Evolutionary conservation across 2,329 filamentous ascomycete genomes (phyloP), one percentile per base, ranked within the genome.

Genomic region (Ascochyta lentis): DNA sequence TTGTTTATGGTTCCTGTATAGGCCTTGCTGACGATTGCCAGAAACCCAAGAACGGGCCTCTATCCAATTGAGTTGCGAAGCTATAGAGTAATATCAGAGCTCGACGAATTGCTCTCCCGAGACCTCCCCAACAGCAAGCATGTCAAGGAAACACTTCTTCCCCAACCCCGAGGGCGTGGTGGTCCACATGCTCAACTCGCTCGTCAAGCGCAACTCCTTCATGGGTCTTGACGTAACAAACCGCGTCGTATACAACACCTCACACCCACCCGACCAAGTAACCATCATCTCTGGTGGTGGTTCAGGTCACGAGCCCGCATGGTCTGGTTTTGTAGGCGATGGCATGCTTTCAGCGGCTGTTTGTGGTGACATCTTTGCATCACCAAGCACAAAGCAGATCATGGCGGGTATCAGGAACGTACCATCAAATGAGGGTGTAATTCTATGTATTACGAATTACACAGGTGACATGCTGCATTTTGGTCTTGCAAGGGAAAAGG

Each of bases 81-180:
- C 33, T 6, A 16, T 23, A 26, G 10, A 13, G 7, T 29, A 19
- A 15, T 22, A 33, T 24, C 24, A 8, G 4, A 23, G 19, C 35
- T n/a, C 22, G 22, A 27, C 13, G 16, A 31, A 7, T n/a, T 3
- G 19, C 13, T 24, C 16, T 12, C 8, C 16, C 6, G 12, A 7
- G 13, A 16, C 8, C n/a, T 29, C 6, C 13, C 3, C 29, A 16
- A 47, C 19, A 8, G 39, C 38, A 40, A 53, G 23, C 9, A 84
- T 84, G 81, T 82, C 80, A 31, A 76, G 79, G 24, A 84, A 83
- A 70, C 81, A 84, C 66, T 84, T 83, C 71, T 84, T 84, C 58
- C 75, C 78, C 29, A 77, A 76, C 47, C 80, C 80, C 16, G 76
- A 80, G 56, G 80, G 80, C 53, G 77, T 84, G 15, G 81, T 84